These are phyloP conservation scores for Colletotrichum tropicale DNA, from an alignment of 2,329 filamentous ascomycete genomes.

Conservation along the genomic window DNA sequence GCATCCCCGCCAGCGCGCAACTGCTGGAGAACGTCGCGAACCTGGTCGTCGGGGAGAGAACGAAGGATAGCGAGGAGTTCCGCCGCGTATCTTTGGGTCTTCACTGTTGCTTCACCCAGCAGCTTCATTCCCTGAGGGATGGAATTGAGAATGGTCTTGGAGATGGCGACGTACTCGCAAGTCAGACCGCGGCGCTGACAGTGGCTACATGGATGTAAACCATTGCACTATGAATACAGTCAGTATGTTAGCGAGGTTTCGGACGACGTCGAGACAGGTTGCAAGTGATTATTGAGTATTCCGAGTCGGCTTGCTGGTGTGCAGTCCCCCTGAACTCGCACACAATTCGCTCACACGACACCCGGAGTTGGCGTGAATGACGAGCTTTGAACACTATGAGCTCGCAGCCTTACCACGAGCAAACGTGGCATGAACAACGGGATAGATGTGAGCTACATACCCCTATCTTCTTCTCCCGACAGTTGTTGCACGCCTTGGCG, in stretches of 20 bases:
- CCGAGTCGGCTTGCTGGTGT: neutral
- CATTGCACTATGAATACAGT: neutral
- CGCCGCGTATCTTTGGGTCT: neutral
- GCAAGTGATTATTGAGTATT: neutral
- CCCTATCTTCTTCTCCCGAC: constrained; percentile 16
- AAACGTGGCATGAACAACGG: neutral
- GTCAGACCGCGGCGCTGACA: constrained; percentile 3
- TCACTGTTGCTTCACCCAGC: neutral
- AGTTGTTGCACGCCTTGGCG: neutral
- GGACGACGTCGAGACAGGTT: neutral
- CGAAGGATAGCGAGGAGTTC: neutral
- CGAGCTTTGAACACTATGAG: neutral
- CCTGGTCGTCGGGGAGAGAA: neutral
- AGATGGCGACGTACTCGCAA: constrained; percentile 2
- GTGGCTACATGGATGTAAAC: constrained; percentile 3
- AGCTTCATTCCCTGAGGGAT: neutral
- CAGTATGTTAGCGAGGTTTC: neutral
- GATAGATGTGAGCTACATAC: neutral
- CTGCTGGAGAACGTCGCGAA: neutral
- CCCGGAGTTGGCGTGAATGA: neutral
- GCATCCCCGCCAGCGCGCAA: neutral
- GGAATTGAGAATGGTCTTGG: constrained; percentile 7
- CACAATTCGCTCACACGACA: neutral
- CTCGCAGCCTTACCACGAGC: neutral
- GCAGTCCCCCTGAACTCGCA: neutral